Base-by-base conservation (phyloP, 2,329 filamentous ascomycete species). In the Sarocladium kiliense region DNA sequence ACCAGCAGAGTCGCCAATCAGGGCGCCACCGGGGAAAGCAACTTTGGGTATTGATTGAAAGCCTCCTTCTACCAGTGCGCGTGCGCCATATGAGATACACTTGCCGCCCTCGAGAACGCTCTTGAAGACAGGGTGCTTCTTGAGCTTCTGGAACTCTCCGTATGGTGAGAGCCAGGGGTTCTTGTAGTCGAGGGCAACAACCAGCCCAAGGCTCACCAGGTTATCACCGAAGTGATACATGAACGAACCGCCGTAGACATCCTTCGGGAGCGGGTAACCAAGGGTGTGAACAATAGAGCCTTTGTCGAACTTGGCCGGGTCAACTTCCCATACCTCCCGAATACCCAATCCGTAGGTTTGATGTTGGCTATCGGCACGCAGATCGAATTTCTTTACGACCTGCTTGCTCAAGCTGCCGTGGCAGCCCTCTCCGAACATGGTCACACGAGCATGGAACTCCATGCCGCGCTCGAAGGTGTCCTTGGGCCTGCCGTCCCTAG, bases 201-300 rank as follows among this genome's bases (percentile, higher is more conserved):
- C 94, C 18, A 97, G 78, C 23, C 94, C 94, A 55, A 99, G 79
- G 62, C 86, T 91, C 58, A 99, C 93, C 64, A 97, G 82, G 72
- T 97, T 99, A 64, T 99, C 93, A 36, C 92, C 94, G 71, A 97
- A 99, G 72, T 99, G 94, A 68, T 99, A 99, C 89, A 99, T 92
- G 86, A 91, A 99, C n/a, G 89, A 91, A 61, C 94, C 94, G 62
- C 94, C 94, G 68, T 99, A 99, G 9, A 92, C 94, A 67, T 97
- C 88, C 63, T 80, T 84, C 16, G 91, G 84, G 44, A 99, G 74
- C 19, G 94, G 94, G 66, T 96, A 97, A 19, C 94, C 94, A 86
- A 99, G 84, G 3, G 91, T 89, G 75, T 99, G 94, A 3, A 86
- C 83, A 45, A 97, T 83, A 62, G 93, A 78, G 54, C 94, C 94